Evolutionary conservation across 495 filamentous ascomycete species (phyloP).

Genomic region (Chaetomium tenue): DNA sequence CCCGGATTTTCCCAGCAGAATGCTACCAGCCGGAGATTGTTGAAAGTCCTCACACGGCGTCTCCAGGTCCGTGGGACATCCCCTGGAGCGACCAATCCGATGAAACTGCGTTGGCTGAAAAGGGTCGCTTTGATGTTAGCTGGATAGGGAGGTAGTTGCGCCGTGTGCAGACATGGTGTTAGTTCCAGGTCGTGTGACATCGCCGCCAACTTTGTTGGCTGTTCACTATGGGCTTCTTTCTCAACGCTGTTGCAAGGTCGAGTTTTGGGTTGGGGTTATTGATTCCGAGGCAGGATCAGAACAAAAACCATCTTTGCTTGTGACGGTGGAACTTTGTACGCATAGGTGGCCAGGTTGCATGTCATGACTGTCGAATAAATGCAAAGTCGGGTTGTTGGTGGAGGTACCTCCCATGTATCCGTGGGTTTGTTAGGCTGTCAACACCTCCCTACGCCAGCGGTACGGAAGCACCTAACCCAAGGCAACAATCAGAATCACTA

Average conservation of each 20-base stretch:
- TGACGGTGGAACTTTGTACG: too few species aligned
- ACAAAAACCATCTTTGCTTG: too few species aligned
- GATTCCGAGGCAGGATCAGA: too few species aligned
- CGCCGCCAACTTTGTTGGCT: neutral
- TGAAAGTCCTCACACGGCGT: constrained; percentile 12
- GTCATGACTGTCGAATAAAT: too few species aligned
- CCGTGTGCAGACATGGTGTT: neutral
- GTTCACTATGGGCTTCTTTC: neutral
- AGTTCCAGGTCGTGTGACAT: neutral
- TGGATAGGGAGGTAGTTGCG: neutral
- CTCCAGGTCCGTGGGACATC: constrained; percentile 1
- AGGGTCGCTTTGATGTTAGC: neutral
- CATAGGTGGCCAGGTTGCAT: too few species aligned
- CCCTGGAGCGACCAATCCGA: neutral
- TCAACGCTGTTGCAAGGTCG: neutral
- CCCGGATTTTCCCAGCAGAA: constrained; percentile 8
- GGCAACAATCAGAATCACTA: neutral
- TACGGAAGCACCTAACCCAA: neutral
- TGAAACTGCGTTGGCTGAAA: neutral
- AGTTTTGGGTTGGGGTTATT: neutral
- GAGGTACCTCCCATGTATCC: too few species aligned
- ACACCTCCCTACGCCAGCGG: too few species aligned
- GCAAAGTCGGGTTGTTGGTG: too few species aligned
- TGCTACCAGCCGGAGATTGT: constrained; percentile 18
- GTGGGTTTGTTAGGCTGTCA: too few species aligned